Evolutionary conservation across 2,329 filamentous ascomycete genomes (phyloP), one percentile per base, ranked within the genome.

Genomic region (Emmonsia crescens): DNA sequence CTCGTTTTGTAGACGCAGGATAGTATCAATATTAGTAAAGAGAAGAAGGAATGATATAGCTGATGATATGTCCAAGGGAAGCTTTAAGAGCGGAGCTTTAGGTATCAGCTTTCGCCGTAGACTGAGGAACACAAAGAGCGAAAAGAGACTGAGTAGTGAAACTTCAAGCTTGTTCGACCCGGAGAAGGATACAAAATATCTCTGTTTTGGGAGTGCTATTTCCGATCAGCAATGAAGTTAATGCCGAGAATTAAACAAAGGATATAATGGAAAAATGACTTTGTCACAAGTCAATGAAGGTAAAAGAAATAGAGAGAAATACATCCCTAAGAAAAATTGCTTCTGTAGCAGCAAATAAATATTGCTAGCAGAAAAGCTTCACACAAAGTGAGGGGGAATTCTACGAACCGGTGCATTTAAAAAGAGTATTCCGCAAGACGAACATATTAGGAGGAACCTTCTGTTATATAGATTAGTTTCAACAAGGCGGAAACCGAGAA

Each of bases 231-330:
- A 55, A 55, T 14, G 21, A 51, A 49, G 12, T 16, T 1, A 29
- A 5, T 19, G 14, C 36, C 27, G 9, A 55, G 21, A 31, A 40
- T 31, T 24, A 14, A 36, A 36, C 24, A 51, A 38, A 27, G 31
- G 27, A 60, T 29, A 29, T 16, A 29, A 60, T 21, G 40, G 21
- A 46, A 55, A 19, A 60, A 44, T 55, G 27, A 38, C 33, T 36
- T 42, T 52, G 36, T 40, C 14, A 29, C 9, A 14, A 44, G 19
- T 52, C 31, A 54, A 42, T 14, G 10, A 24, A 36, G 24, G 24
- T 51, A 52, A 38, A 44, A 55, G 59, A 54, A 52, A 55, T 36
- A 40, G 27, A 27, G 24, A 51, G 48, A 51, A 60, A 55, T 42
- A 44, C 12, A 9, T 21, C 42, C n/a, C 42, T 21, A 24, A 21